These are phyloP conservation scores for Neonectria ditissima DNA, from an alignment of 2,329 filamentous ascomycete species.

Conservation along the genomic window DNA sequence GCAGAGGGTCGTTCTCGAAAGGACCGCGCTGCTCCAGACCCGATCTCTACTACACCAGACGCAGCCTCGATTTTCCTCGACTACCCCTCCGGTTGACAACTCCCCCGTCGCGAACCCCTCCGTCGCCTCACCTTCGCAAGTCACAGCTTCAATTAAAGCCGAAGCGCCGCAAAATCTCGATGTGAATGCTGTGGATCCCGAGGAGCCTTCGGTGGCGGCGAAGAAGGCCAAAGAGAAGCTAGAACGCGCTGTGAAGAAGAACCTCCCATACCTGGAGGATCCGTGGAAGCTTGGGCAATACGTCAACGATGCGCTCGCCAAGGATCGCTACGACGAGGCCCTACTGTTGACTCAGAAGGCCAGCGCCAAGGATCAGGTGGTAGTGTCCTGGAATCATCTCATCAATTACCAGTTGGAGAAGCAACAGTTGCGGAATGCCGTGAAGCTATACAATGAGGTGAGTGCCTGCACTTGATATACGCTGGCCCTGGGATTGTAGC, in stretches of 20 bases:
- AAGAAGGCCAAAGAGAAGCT: conserved; percentile 45
- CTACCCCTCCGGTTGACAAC: background rate
- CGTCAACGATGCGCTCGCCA: conserved; percentile 70
- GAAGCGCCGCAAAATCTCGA: conserved; percentile 43
- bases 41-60: conserved; percentile 23
- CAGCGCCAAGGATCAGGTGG: conserved; percentile 72
- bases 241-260: conserved; percentile 60
- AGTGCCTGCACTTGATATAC: conserved; percentile 33
- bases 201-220: conserved; percentile 26
- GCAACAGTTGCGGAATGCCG: conserved; percentile 70
- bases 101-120: background rate
- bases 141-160: conserved; percentile 9
- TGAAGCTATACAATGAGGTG: conserved; percentile 92
- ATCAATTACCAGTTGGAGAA: conserved; percentile 77
- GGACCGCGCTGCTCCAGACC: conserved; percentile 22
- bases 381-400: conserved; percentile 89
- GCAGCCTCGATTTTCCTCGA: conserved; percentile 33
- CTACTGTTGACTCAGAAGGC: conserved; percentile 74
- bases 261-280: conserved; percentile 74
- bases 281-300: conserved; percentile 78
- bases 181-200: conserved; percentile 15
- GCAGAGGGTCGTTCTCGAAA: conserved; percentile 20
- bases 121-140: conserved; percentile 11
- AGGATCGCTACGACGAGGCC: conserved; percentile 74
- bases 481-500: background rate